phyloP scores from a whole-genome alignment of 306 rosid genomes.

The Sechiopsis laciniata region DNA sequence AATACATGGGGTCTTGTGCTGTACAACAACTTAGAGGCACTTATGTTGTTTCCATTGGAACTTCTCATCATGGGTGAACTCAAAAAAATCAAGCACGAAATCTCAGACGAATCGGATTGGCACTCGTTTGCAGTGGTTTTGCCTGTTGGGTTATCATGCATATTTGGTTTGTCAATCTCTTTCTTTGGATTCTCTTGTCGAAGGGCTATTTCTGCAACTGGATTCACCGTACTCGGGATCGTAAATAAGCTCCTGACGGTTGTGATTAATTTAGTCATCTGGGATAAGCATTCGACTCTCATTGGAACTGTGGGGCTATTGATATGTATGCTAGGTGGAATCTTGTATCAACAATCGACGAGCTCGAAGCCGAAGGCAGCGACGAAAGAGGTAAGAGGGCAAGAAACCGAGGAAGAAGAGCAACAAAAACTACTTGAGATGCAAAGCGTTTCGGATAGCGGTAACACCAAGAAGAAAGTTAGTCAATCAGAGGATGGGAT shows the following conservation, averaged over 20 bases:
- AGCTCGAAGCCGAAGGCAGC: constrained; percentile 50
- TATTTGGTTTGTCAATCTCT: constrained; percentile 68
- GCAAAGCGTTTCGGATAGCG: constrained; percentile 4
- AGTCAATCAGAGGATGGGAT: neutral
- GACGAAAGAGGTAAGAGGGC: constrained; percentile 32
- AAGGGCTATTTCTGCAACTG: constrained; percentile 68
- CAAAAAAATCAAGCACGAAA: constrained; percentile 67
- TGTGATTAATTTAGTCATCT: constrained; percentile 59
- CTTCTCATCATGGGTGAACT: constrained; percentile 72
- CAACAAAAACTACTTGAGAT: constrained; percentile 21
- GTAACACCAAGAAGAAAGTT: neutral
- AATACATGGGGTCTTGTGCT: constrained; percentile 81
- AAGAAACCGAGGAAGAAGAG: constrained; percentile 44
- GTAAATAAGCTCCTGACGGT: constrained; percentile 73
- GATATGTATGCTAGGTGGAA: constrained; percentile 70
- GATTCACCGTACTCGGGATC: constrained; percentile 80
- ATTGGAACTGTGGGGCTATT: constrained; percentile 71
- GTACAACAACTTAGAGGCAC: constrained; percentile 80
- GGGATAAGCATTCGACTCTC: constrained; percentile 81
- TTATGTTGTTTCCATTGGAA: constrained; percentile 68
- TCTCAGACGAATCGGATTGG: constrained; percentile 63
- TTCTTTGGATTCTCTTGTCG: constrained; percentile 91
- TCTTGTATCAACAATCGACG: constrained; percentile 69
- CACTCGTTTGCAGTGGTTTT: constrained; percentile 51
- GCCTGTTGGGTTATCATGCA: constrained; percentile 64